phyloP scores from a whole-genome alignment of 2,329 filamentous ascomycete species.

The Penicillium palitans region DNA sequence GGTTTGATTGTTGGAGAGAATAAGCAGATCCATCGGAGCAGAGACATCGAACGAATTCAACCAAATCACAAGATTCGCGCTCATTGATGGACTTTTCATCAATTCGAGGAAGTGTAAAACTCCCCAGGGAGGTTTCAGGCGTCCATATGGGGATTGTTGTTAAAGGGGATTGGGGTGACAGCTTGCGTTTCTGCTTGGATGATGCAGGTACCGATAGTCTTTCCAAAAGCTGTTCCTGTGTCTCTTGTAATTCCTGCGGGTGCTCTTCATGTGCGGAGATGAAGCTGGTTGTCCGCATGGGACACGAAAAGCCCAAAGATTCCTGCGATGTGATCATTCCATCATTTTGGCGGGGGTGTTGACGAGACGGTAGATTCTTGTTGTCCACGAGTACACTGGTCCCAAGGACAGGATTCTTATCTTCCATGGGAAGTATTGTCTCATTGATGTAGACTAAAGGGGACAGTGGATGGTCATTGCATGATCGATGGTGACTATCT shows the following conservation, averaged over 20 bases:
- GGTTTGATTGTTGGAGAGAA: slow-evolving; percentile 23
- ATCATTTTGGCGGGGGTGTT: slow-evolving; percentile 11
- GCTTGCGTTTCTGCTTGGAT: neutral
- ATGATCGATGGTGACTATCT: neutral
- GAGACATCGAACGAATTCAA: slow-evolving; percentile 23
- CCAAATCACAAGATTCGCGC: neutral
- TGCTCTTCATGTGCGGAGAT: neutral
- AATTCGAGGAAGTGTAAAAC: neutral
- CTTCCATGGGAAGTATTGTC: neutral
- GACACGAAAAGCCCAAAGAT: neutral
- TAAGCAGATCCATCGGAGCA: slow-evolving; percentile 6
- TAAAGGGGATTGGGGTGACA: slow-evolving; percentile 23
- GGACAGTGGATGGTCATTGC: neutral
- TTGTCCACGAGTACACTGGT: slow-evolving; percentile 22
- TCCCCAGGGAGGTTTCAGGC: neutral
- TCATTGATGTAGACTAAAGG: slow-evolving; percentile 28
- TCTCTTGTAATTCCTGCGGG: neutral
- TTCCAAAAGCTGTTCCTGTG: no score
- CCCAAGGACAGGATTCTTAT: neutral
- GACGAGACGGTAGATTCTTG: slow-evolving; percentile 24
- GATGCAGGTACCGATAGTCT: neutral
- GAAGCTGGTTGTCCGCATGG: neutral
- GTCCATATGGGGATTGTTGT: slow-evolving; percentile 32
- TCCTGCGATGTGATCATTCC: neutral
- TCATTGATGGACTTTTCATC: neutral